Percentiles rank a stretch among this genome's conserved stretches.
phyloP scores from a whole-genome alignment of 2,329 filamentous ascomycete species.

The Colletotrichum endophyticum region DNA sequence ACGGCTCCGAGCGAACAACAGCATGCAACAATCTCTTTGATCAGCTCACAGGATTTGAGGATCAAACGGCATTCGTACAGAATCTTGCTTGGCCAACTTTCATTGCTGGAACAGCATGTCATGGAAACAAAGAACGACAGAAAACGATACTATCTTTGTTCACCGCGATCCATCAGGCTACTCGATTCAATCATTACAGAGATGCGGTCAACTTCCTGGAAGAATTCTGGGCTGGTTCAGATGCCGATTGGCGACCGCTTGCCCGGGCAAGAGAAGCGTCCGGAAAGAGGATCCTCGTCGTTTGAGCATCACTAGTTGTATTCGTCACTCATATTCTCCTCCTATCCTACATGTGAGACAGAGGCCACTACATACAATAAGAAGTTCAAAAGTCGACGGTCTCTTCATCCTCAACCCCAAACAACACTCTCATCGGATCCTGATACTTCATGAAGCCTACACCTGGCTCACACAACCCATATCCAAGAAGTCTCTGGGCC shows the following conservation, averaged over 20 bases:
- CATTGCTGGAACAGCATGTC: conserved; percentile 30
- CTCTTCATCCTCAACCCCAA: conserved; percentile 39
- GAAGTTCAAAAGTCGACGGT: conserved; percentile 31
- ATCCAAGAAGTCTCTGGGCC: conserved; percentile 34
- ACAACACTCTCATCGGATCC: conserved; percentile 40
- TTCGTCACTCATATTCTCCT: not conserved
- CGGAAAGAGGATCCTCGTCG: conserved; percentile 26
- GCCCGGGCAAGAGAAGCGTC: conserved; percentile 25
- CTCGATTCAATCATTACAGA: conserved; percentile 27
- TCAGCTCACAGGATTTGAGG: conserved; percentile 26
- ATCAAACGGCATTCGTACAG: conserved; percentile 26
- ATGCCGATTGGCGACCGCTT: conserved; percentile 29
- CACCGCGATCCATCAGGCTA: conserved; percentile 20
- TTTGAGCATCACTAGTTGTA: not conserved
- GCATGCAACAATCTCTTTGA: conserved; percentile 25
- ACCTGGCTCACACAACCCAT: conserved; percentile 36
- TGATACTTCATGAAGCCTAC: conserved; percentile 40
- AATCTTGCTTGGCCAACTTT: conserved; percentile 34
- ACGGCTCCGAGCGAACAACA: conserved; percentile 19
- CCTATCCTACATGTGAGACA: not conserved
- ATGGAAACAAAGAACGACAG: conserved; percentile 25
- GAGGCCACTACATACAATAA: not conserved
- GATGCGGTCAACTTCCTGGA: conserved; percentile 26
- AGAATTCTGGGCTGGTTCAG: conserved; percentile 27
- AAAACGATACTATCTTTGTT: conserved; percentile 22